Conservation (phyloP, 1,284 basidiomycete species). For the Lentinus polychrous region DNA sequence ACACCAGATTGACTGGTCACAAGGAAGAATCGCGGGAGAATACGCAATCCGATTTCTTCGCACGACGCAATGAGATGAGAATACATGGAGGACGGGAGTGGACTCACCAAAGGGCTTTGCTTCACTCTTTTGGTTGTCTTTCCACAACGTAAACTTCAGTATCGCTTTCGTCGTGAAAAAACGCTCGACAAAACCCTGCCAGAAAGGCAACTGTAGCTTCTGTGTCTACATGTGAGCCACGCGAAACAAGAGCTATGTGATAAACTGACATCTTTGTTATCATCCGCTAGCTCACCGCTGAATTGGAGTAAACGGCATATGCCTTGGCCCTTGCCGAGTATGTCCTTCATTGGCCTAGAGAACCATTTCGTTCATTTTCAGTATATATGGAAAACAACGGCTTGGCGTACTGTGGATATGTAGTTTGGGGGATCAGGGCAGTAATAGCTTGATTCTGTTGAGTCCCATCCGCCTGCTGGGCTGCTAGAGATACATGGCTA, state of each 20-base stretch:
- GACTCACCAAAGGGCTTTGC: constrained; percentile 72
- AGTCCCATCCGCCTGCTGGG: background rate
- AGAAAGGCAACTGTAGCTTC: constrained; percentile 57
- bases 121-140: constrained; percentile 66
- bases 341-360: constrained; percentile 1
- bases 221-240: constrained; percentile 19
- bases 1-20: constrained; percentile 77
- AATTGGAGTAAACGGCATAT: constrained; percentile 56
- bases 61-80: background rate
- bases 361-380: background rate
- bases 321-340: constrained; percentile 51
- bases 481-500: background rate
- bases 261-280: constrained; percentile 39
- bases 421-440: background rate
- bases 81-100: constrained; percentile 1
- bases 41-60: constrained; percentile 66
- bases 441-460: background rate
- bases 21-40: constrained; percentile 75
- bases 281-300: constrained; percentile 50
- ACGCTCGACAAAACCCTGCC: constrained; percentile 52
- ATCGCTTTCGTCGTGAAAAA: constrained; percentile 61
- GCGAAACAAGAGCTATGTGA: background rate
- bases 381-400: background rate
- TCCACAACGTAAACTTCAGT: constrained; percentile 75
- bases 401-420: background rate